Evolutionary conservation across 2,329 filamentous ascomycete genomes (phyloP).

Genomic region (Neopestalotiopsis rosae): DNA sequence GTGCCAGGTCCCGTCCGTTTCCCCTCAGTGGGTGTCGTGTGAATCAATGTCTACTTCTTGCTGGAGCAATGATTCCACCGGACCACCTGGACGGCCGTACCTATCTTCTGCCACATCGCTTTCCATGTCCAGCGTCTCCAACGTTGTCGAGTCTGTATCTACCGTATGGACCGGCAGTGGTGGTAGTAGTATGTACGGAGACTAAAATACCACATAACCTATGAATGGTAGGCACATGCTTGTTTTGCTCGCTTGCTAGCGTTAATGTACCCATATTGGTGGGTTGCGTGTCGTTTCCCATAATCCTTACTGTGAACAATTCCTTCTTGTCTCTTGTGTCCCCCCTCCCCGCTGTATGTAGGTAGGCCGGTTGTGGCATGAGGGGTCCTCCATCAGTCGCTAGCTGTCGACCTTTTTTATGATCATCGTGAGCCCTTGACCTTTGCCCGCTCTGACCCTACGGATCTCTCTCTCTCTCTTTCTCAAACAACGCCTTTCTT

Average conservation of each 20-base stretch:
- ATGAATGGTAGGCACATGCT: not conserved
- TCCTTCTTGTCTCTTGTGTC: not conserved
- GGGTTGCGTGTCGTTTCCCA: not conserved
- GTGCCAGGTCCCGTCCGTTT: not conserved
- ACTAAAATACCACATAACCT: not conserved
- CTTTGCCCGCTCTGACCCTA: not conserved
- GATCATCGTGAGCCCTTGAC: constrained; percentile 16
- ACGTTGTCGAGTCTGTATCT: not conserved
- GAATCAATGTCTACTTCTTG: not conserved
- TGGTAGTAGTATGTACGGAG: not conserved
- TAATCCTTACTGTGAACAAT: constrained; percentile 4
- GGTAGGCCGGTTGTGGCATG: constrained; percentile 2
- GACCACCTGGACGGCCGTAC: not conserved
- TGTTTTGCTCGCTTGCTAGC: not conserved
- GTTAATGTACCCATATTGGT: not conserved
- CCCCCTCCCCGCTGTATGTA: not conserved
- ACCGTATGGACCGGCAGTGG: not conserved
- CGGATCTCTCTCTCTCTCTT: not conserved
- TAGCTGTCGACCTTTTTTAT: not conserved
- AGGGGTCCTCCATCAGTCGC: not conserved
- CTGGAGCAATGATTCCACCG: not conserved
- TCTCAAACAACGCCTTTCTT: constrained; percentile 2
- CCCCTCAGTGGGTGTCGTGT: constrained; percentile 4
- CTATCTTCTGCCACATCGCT: not conserved
- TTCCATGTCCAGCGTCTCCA: not conserved